Conservation (phyloP, 345 rosid genomes). For the Punica granatum region DNA sequence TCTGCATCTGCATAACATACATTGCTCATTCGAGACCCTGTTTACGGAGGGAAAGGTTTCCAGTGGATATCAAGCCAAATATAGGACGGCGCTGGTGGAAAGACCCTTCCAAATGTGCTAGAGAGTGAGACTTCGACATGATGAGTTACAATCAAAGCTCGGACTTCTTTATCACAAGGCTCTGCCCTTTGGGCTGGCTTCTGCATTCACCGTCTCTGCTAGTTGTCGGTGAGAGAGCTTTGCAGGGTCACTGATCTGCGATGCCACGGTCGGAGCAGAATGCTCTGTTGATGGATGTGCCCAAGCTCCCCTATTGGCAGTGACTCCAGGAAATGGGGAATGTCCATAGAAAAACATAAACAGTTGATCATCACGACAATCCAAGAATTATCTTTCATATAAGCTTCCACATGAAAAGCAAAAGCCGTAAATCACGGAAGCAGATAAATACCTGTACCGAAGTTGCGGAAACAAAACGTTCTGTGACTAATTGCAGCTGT, state of each 20-base stretch:
- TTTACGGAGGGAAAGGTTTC: no score
- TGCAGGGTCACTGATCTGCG: background rate
- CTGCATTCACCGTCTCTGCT: background rate
- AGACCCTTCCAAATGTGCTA: background rate
- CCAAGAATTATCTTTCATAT: background rate
- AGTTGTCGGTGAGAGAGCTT: background rate
- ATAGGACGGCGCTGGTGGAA: background rate
- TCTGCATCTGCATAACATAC: no score
- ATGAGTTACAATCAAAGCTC: background rate
- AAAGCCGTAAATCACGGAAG: background rate
- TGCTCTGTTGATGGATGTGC: slow-evolving; percentile 3
- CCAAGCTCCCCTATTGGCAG: background rate
- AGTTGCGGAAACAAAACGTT: background rate
- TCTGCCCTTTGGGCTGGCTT: background rate
- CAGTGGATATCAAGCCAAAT: background rate
- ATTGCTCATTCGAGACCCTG: no score
- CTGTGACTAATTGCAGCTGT: no score
- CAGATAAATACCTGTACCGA: background rate
- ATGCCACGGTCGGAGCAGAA: background rate
- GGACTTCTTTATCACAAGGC: background rate
- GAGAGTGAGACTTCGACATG: background rate
- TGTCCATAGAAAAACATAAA: background rate
- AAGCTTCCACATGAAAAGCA: background rate
- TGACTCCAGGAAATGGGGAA: background rate
- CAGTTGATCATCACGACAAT: background rate